Evolutionary conservation across 2,329 filamentous ascomycete genomes (phyloP), one percentile per base, ranked within the genome.

Genomic region (Didymella sp.): DNA sequence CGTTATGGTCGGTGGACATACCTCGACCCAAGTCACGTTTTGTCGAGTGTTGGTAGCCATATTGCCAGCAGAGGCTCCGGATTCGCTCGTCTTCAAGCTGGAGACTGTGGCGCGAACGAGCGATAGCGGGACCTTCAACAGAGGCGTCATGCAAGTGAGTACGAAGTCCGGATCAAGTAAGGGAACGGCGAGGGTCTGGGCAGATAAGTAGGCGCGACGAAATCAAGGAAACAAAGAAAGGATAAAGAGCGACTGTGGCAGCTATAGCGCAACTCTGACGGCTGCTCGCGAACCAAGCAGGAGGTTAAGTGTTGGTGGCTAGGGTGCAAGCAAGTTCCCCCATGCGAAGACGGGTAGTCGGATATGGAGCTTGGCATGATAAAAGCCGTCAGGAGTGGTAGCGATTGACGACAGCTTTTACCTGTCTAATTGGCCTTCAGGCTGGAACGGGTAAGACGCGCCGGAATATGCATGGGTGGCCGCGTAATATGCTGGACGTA

Each of bases 11-110:
- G 2, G 43, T n/a, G 11, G 35, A 66, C 71, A 62, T 60, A 77
- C 76, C 68, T 78, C 76, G 7, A 78, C 68, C 76, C 76, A 78
- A 47, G 74, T 77, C 44, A 78, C 74, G 53, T 77, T 78, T 45
- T 73, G 68, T 35, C 69, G 67, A 40, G 59, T 75, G 51, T 71
- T 71, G 37, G 64, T 64, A 12, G 62, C 61, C 70, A 72, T 73
- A 27, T 53, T 67, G 44, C 47, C 53, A 28, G 61, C 31, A 40
- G 46, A 46, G 45, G 59, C 28, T 11, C 48, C 62, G 44, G 55
- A 15, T 33, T 61, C 55, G 33, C 47, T 50, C 46, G 58, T 50
- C 19, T 58, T 51, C 47, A 66, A 51, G 45, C 60, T 59, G 27
- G 63, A 61, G 47, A 65, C 62, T 40, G 63, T 66, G 62, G 67